Conservation (phyloP, 2,329 filamentous ascomycete genomes). For the Cercospora zeina region DNA sequence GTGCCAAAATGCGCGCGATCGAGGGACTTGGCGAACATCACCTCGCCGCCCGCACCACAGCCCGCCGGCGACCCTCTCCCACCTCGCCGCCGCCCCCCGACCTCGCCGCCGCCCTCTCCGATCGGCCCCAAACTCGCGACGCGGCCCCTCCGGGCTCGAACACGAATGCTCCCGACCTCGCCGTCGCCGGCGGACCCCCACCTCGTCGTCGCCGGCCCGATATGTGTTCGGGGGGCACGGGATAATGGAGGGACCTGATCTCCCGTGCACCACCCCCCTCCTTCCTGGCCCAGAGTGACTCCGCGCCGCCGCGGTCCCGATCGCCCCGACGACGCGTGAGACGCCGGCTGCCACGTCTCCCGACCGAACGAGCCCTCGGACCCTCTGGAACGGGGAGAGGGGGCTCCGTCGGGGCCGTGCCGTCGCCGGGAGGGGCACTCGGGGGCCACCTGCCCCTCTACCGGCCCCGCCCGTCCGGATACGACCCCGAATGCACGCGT, state of each 20-base stretch:
- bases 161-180: neutral
- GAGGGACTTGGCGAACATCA: neutral
- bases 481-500: neutral
- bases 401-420: neutral
- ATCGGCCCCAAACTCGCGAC: neutral
- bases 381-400: neutral
- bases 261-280: neutral
- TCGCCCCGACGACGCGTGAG: neutral
- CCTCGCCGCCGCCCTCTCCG: neutral
- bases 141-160: neutral
- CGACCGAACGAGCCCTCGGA: neutral
- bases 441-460: neutral
- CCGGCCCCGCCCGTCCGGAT: neutral
- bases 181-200: neutral
- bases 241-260: neutral
- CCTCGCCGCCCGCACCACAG: neutral
- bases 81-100: conserved; percentile 5
- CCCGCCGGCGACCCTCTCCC: neutral
- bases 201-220: conserved; percentile 1
- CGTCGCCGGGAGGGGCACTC: neutral
- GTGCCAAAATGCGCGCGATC: neutral
- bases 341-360: neutral
- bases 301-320: neutral
- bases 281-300: conserved; percentile 9
- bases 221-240: neutral